A percentile compares a stretch with the other conserved stretches of the same genome.
These are phyloP conservation scores for Poronia punctata DNA, from an alignment of 495 filamentous ascomycete species.

Conservation along the genomic window DNA sequence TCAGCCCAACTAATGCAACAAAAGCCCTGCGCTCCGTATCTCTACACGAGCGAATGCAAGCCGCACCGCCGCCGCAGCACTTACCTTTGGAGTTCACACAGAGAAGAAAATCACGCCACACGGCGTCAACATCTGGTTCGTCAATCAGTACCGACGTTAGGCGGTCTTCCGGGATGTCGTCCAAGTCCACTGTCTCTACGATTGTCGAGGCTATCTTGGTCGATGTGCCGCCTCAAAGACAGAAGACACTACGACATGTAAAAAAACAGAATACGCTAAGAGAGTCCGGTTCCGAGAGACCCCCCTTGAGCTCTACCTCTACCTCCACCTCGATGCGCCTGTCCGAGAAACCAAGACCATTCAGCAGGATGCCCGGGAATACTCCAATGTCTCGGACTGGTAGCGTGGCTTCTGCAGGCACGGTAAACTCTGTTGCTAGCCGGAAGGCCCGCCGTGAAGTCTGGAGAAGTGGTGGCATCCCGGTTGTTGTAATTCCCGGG, in stretches of 20 bases:
- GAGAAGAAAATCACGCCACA: slow-evolving; percentile 18
- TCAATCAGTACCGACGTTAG: slow-evolving; percentile 40
- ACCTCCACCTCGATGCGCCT: slow-evolving; percentile 27
- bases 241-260: slow-evolving; percentile 59
- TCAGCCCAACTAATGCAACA: slow-evolving; percentile 44
- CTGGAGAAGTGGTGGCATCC: slow-evolving; percentile 49
- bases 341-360: slow-evolving; percentile 18
- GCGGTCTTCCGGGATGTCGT: slow-evolving; percentile 56
- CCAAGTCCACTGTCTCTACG: slow-evolving; percentile 54
- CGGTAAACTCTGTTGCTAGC: slow-evolving; percentile 48
- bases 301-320: slow-evolving; percentile 39
- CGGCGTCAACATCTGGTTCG: slow-evolving; percentile 33
- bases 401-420: slow-evolving; percentile 54
- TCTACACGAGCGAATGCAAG: slow-evolving; percentile 38
- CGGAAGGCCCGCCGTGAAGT: slow-evolving; percentile 50
- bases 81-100: slow-evolving; percentile 16
- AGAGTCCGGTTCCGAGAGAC: slow-evolving; percentile 48
- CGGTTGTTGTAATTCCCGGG: slow-evolving; percentile 67
- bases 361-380: slow-evolving; percentile 13
- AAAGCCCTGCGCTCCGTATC: slow-evolving; percentile 40
- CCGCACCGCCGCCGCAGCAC: slow-evolving; percentile 29
- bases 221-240: slow-evolving; percentile 49
- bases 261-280: slow-evolving; percentile 50
- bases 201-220: slow-evolving; percentile 65
- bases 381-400: slow-evolving; percentile 37